These are phyloP conservation scores for Agrocybe chaxingu DNA, from an alignment of 768 basidiomycete species.

Conservation along the genomic window DNA sequence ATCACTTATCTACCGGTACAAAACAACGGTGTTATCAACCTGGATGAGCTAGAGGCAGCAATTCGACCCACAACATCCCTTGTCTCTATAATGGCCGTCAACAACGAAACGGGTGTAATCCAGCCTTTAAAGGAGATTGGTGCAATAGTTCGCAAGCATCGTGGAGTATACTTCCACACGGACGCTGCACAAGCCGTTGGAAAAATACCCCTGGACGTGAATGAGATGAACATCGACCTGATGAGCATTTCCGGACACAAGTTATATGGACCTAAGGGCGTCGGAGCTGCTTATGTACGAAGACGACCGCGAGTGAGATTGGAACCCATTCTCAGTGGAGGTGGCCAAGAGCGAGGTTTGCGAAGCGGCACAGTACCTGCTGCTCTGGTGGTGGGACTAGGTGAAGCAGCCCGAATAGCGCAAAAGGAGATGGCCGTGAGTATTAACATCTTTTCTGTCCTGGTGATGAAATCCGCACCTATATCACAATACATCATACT, in stretches of 20 bases:
- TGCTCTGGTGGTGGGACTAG: constrained; percentile 85
- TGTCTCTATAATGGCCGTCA: constrained; percentile 98
- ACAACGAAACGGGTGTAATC: constrained; percentile 99
- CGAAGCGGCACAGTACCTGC: constrained; percentile 93
- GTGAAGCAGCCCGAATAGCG: constrained; percentile 92
- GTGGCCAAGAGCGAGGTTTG: constrained; percentile 95
- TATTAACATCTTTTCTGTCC: constrained; percentile 21
- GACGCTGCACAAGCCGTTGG: constrained; percentile 96
- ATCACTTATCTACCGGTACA: constrained; percentile 97
- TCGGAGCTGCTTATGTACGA: constrained; percentile 93
- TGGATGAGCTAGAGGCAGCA: constrained; percentile 78
- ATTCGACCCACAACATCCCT: constrained; percentile 91
- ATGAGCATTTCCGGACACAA: constrained; percentile 98
- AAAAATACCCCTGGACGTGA: constrained; percentile 90
- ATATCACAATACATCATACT: constrained; percentile 14
- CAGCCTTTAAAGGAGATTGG: constrained; percentile 97
- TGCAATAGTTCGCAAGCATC: constrained; percentile 76
- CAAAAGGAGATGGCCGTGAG: constrained; percentile 90
- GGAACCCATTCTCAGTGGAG: constrained; percentile 93
- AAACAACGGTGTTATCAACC: constrained; percentile 74
- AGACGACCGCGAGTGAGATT: constrained; percentile 88
- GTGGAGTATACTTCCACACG: constrained; percentile 92
- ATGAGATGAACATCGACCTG: constrained; percentile 92
- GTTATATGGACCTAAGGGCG: constrained; percentile 95
- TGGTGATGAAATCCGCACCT: constrained; percentile 48